Evolutionary conservation across 305 asterid species (phyloP).

Genomic region (Nicotiana rustica): DNA sequence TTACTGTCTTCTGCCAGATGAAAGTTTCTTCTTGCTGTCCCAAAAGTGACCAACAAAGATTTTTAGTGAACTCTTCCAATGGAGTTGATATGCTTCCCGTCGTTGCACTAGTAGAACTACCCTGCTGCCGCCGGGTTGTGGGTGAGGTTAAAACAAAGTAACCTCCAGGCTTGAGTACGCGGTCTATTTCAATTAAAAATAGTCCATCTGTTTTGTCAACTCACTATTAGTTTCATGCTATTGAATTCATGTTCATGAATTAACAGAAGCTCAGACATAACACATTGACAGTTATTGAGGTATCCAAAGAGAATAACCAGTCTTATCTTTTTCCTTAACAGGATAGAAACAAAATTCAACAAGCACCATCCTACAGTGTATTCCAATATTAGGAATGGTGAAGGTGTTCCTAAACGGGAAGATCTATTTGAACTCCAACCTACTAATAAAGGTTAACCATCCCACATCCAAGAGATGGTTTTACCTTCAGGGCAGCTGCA

Average conservation of each 20-base stretch:
- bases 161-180: slow-evolving; percentile 98
- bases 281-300: not conserved
- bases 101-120: slow-evolving; percentile 49
- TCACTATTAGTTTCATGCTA: slow-evolving; percentile 41
- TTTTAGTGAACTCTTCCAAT: slow-evolving; percentile 66
- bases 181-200: slow-evolving; percentile 84
- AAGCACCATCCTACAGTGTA: not conserved
- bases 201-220: slow-evolving; percentile 70
- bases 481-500: not conserved
- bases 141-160: slow-evolving; percentile 88
- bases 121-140: slow-evolving; percentile 59
- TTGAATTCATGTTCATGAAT: not conserved
- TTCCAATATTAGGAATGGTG: not conserved
- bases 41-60: slow-evolving; percentile 82
- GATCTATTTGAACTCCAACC: not conserved
- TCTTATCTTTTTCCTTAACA: not conserved
- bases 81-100: slow-evolving; percentile 62
- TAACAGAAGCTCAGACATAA: not conserved
- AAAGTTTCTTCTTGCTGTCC: slow-evolving; percentile 84
- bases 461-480: not conserved
- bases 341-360: not conserved
- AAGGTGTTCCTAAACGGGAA: not conserved
- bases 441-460: not conserved
- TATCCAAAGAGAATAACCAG: not conserved
- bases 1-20: slow-evolving; percentile 85